Evolutionary conservation across 768 basidiomycete genomes (phyloP).

Genomic region (Omphalotus guepiniiformis): DNA sequence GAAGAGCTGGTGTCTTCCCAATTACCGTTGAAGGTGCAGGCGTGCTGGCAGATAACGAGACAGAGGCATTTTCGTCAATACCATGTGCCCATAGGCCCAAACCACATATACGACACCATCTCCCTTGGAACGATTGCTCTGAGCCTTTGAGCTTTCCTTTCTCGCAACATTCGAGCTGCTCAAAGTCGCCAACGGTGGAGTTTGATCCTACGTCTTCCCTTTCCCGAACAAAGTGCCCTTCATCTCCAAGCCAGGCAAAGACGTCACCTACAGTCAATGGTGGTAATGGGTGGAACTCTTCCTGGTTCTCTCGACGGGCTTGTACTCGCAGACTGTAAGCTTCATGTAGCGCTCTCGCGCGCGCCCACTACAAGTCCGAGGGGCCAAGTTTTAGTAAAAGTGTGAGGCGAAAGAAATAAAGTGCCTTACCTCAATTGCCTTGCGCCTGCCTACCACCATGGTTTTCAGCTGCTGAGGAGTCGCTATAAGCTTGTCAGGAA

Average conservation of each 20-base stretch:
- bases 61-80: too few species aligned
- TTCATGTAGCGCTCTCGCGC: constrained; percentile 39
- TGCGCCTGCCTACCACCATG: constrained; percentile 40
- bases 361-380: constrained; percentile 36
- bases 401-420: neutral
- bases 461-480: constrained; percentile 29
- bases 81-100: constrained; percentile 8
- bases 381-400: neutral
- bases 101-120: constrained; percentile 8
- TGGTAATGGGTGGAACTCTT: constrained; percentile 15
- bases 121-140: constrained; percentile 3
- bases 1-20: neutral
- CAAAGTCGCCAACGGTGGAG: constrained; percentile 24
- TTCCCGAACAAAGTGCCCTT: constrained; percentile 31
- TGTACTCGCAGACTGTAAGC: constrained; percentile 29
- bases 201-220: constrained; percentile 12
- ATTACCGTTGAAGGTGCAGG: too few species aligned
- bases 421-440: constrained; percentile 18
- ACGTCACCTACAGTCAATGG: constrained; percentile 40
- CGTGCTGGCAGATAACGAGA: too few species aligned
- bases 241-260: constrained; percentile 40
- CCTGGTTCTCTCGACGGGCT: constrained; percentile 5
- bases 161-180: too few species aligned
- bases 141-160: too few species aligned
- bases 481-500: constrained; percentile 39